A percentile compares a stretch with the other conserved stretches of the same genome.
phyloP scores from a whole-genome alignment of 768 basidiomycete species.

The Termitomyces sp. region DNA sequence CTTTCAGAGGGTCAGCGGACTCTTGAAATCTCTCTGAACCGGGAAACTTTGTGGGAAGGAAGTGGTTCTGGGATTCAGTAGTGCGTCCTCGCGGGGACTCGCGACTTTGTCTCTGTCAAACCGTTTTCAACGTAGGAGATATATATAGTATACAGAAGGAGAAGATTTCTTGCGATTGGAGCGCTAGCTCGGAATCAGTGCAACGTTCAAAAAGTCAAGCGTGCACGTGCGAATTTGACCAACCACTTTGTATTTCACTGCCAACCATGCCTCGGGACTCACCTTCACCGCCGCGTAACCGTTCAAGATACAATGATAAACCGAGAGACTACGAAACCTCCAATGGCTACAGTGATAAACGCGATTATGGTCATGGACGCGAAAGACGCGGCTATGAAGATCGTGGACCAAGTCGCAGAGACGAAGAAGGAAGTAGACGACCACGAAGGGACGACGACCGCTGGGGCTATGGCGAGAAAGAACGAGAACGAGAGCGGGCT shows the following conservation, averaged over 20 bases:
- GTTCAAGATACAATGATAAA: slow-evolving; percentile 20
- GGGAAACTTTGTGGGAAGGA: no score
- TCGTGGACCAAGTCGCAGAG: slow-evolving; percentile 8
- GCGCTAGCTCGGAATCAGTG: no score
- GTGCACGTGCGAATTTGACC: not conserved
- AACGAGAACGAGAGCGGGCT: slow-evolving; percentile 41
- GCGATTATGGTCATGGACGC: slow-evolving; percentile 14
- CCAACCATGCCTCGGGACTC: slow-evolving; percentile 20
- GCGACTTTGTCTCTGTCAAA: not conserved
- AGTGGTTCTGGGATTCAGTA: no score
- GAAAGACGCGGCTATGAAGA: slow-evolving; percentile 15
- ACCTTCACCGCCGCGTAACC: slow-evolving; percentile 18
- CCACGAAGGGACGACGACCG: slow-evolving; percentile 14
- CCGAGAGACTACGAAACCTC: slow-evolving; percentile 1
- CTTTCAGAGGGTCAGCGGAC: no score
- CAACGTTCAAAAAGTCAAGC: not conserved
- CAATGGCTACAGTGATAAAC: slow-evolving; percentile 12
- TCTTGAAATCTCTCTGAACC: no score
- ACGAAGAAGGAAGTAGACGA: slow-evolving; percentile 7
- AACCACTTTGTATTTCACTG: not conserved
- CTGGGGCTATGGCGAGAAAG: slow-evolving; percentile 24
- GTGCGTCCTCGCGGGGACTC: not conserved
- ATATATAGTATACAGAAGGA: not conserved
- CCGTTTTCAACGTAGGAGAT: not conserved
- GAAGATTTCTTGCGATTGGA: not conserved